phyloP scores from a whole-genome alignment of 2,329 filamentous ascomycete genomes.

The Aspergillus alliaceus region DNA sequence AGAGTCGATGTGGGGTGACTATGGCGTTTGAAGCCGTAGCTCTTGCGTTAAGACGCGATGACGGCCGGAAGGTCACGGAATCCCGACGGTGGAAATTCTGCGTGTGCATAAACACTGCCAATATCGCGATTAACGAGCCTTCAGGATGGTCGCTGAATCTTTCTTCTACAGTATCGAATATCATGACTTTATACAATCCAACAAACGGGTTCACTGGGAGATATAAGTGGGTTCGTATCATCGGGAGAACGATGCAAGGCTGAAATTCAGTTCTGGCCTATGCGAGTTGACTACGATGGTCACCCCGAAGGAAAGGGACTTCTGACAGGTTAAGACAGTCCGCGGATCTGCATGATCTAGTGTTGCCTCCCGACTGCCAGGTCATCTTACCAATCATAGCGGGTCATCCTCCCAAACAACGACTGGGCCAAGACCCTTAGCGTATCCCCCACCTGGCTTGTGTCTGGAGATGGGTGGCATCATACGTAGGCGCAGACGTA shows the following conservation, averaged over 20 bases:
- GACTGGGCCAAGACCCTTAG: not conserved
- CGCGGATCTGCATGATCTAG: not conserved
- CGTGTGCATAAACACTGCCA: not conserved
- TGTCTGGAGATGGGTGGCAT: not conserved
- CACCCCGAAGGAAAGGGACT: not conserved
- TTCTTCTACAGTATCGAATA: no score
- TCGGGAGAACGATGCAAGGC: not conserved
- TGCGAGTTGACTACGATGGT: not conserved
- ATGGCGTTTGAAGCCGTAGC: not conserved
- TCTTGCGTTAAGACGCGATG: not conserved
- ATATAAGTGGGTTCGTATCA: not conserved
- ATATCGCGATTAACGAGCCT: not conserved
- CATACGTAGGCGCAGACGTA: slow-evolving; percentile 1
- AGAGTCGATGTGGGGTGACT: not conserved
- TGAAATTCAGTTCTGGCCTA: not conserved
- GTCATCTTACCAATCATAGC: not conserved
- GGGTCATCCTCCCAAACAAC: not conserved
- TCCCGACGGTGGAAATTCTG: not conserved
- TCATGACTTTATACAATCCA: not conserved
- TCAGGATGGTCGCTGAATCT: not conserved
- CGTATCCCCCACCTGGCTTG: not conserved
- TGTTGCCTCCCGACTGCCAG: not conserved
- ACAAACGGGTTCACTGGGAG: not conserved
- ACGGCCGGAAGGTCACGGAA: not conserved
- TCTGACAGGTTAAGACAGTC: not conserved